These are phyloP conservation scores for Colletotrichum lini DNA, from an alignment of 2,329 filamentous ascomycete genomes.

Conservation along the genomic window DNA sequence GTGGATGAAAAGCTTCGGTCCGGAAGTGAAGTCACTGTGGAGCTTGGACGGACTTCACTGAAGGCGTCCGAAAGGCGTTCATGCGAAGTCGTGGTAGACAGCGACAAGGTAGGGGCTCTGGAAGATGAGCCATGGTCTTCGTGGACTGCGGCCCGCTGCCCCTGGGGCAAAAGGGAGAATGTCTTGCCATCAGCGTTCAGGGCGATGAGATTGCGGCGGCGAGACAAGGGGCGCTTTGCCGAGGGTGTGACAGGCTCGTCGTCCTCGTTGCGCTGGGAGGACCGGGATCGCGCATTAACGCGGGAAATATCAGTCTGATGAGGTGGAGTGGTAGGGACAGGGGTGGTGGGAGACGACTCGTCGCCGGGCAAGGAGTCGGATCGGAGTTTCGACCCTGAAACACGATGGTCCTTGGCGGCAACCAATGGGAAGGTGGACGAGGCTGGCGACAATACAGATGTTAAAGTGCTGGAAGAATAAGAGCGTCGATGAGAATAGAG, in stretches of 20 bases:
- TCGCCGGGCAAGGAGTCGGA: conserved; percentile 51
- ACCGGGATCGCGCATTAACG: conserved; percentile 54
- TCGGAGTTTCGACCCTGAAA: conserved; percentile 63
- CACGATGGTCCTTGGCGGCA: conserved; percentile 53
- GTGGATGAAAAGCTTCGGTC: conserved; percentile 59
- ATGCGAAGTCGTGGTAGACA: conserved; percentile 65
- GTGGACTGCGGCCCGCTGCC: conserved; percentile 24
- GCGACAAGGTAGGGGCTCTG: conserved; percentile 60
- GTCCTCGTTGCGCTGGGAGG: conserved; percentile 39
- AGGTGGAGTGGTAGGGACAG: conserved; percentile 54
- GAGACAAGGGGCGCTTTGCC: conserved; percentile 52
- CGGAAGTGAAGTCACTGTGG: conserved; percentile 63
- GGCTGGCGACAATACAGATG: conserved; percentile 33
- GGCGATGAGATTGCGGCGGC: conserved; percentile 62
- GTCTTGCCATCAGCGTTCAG: conserved; percentile 70
- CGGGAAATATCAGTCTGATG: conserved; percentile 56
- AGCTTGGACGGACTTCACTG: conserved; percentile 64
- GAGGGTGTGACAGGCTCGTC: conserved; percentile 44
- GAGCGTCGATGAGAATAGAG: conserved; percentile 41
- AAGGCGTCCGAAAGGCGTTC: conserved; percentile 63
- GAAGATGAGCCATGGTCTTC: conserved; percentile 46
- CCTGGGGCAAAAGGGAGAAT: conserved; percentile 64
- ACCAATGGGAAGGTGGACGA: conserved; percentile 53
- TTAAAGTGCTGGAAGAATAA: conserved; percentile 46
- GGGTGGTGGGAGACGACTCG: conserved; percentile 54